Evolutionary conservation across 2,329 filamentous ascomycete species (phyloP).

Genomic region (Alternaria triticina): DNA sequence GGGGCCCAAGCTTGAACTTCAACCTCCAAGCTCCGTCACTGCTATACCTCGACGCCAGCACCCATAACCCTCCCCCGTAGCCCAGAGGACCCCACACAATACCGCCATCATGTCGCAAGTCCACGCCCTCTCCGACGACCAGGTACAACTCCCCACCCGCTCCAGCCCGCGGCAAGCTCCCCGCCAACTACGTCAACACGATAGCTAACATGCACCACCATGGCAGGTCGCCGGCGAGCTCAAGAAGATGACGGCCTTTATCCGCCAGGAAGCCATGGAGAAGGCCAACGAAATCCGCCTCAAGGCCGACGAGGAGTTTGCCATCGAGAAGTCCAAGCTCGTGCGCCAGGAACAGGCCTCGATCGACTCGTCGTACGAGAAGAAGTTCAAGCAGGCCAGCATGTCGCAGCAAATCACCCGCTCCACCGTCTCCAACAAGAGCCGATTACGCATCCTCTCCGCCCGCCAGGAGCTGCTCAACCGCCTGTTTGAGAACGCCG

Average conservation of each 20-base stretch:
- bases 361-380: slow-evolving; percentile 93
- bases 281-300: slow-evolving; percentile 97
- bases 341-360: slow-evolving; percentile 92
- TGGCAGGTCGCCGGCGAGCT: slow-evolving; percentile 92
- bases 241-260: slow-evolving; percentile 99
- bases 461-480: slow-evolving; percentile 92
- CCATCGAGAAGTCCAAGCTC: slow-evolving; percentile 98
- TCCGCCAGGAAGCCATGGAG: slow-evolving; percentile 96
- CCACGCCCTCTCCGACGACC: slow-evolving; percentile 96
- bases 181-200: slow-evolving; percentile 35
- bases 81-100: slow-evolving; percentile 4
- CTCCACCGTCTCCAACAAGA: slow-evolving; percentile 96
- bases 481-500: slow-evolving; percentile 81
- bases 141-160: slow-evolving; percentile 64
- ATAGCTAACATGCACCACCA: slow-evolving; percentile 35
- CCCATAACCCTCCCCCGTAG: background rate
- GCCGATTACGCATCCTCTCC: slow-evolving; percentile 83
- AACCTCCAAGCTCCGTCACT: slow-evolving; percentile 33
- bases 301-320: slow-evolving; percentile 98
- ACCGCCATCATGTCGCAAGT: slow-evolving; percentile 80
- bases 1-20: slow-evolving; percentile 30
- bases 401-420: slow-evolving; percentile 99
- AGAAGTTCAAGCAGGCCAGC: slow-evolving; percentile 98
- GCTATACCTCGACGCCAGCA: slow-evolving; percentile 8
- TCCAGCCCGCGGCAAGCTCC: slow-evolving; percentile 16